These are phyloP conservation scores for Actinomucor elegans DNA, from an alignment of 371 early-diverging fungal genomes.

Conservation along the genomic window DNA sequence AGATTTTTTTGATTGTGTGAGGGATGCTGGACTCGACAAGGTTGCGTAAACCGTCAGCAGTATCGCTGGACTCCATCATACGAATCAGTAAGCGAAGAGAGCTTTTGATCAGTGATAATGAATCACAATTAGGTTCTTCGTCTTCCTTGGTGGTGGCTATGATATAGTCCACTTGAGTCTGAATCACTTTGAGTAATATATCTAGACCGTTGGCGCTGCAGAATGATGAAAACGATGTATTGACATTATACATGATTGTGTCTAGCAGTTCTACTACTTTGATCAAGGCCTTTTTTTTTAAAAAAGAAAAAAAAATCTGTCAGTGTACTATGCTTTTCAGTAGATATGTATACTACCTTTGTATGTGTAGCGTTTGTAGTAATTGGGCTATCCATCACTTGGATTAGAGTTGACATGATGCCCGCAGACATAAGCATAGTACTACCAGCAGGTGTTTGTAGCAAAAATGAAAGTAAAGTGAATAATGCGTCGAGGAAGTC, in stretches of 20 bases:
- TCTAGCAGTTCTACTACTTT: constrained; percentile 79
- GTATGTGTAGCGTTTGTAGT: background rate
- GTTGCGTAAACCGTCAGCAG: constrained; percentile 88
- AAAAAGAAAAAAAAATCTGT: background rate
- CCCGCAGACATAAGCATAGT: constrained; percentile 91
- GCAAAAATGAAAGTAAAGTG: constrained; percentile 70
- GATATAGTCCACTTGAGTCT: constrained; percentile 58
- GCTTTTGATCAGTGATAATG: constrained; percentile 64
- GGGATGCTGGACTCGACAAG: constrained; percentile 92
- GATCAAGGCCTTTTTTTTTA: constrained; percentile 57
- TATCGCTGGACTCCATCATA: constrained; percentile 91
- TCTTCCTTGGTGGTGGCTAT: constrained; percentile 4
- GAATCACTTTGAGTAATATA: constrained; percentile 72
- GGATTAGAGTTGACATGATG: constrained; percentile 74
- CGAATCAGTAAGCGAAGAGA: constrained; percentile 88
- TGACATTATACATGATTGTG: constrained; percentile 71
- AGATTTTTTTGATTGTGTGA: constrained; percentile 65
- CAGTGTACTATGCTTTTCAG: no score
- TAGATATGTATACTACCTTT: background rate
- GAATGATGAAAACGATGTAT: constrained; percentile 75
- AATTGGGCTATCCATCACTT: constrained; percentile 37
- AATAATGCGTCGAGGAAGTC: constrained; percentile 86
- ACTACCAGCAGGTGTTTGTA: constrained; percentile 77
- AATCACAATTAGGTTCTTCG: background rate
- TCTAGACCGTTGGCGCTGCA: constrained; percentile 78